Percentiles rank a stretch among this genome's conserved stretches.
Conservation (phyloP, 2,329 filamentous ascomycete genomes). For the Paecilomyces dactylethromorphus region DNA sequence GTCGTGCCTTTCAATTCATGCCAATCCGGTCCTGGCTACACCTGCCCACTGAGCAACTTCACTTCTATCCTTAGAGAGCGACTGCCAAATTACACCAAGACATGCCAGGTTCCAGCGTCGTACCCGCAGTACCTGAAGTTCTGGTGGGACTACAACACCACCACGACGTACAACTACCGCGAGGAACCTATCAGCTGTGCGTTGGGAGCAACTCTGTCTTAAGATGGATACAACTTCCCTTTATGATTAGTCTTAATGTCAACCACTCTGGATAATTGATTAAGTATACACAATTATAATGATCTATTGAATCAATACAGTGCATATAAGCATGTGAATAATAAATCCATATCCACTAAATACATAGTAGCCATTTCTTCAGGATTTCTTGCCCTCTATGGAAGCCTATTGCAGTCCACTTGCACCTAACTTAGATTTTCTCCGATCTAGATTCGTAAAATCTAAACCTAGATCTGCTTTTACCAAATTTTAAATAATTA, state of each 20-base stretch:
- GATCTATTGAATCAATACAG: no score
- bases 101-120: conserved; percentile 8
- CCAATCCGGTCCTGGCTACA: conserved; percentile 13
- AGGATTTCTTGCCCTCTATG: no score
- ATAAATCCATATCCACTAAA: no score
- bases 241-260: neutral
- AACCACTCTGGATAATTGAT: neutral
- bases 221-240: neutral
- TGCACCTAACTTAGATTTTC: no score
- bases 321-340: no score
- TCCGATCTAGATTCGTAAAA: no score
- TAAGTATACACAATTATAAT: no score
- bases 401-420: no score
- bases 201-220: neutral
- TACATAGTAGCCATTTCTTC: no score
- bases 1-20: conserved; percentile 12
- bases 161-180: conserved; percentile 4
- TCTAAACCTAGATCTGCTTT: no score
- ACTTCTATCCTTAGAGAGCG: neutral
- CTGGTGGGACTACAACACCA: conserved; percentile 14
- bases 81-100: conserved; percentile 5
- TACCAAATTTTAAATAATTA: no score
- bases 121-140: conserved; percentile 10
- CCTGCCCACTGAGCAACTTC: conserved; percentile 8
- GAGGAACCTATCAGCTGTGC: neutral